These are phyloP conservation scores for Pholiota molesta DNA, from an alignment of 768 basidiomycete genomes.

Conservation along the genomic window DNA sequence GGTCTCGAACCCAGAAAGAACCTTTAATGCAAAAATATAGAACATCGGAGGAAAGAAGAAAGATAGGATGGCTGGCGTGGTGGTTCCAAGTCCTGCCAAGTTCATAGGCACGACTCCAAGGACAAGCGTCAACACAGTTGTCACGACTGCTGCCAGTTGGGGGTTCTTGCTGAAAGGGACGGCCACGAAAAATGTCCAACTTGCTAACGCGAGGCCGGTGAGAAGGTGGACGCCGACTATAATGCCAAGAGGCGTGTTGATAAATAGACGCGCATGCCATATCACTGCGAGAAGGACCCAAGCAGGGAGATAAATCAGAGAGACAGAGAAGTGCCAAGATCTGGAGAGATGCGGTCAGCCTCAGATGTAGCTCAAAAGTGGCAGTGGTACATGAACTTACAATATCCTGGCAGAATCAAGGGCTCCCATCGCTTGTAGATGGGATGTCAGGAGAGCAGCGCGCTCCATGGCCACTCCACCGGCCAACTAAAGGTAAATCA, in stretches of 20 bases:
- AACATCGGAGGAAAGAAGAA: conserved; percentile 77
- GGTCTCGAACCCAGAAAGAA: conserved; percentile 70
- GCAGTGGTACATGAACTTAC: conserved; percentile 1
- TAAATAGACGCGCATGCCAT: conserved; percentile 71
- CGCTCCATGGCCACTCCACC: conserved; percentile 43
- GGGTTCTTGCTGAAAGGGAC: conserved; percentile 74
- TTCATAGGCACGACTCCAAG: conserved; percentile 61
- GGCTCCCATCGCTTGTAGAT: conserved; percentile 83
- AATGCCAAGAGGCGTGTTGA: conserved; percentile 56
- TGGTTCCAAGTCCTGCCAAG: conserved; percentile 48
- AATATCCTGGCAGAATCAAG: conserved; percentile 60
- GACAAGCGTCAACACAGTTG: conserved; percentile 67
- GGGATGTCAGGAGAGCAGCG: conserved; percentile 62
- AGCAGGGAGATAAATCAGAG: conserved; percentile 70
- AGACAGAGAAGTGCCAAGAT: conserved; percentile 73
- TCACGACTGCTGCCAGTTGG: conserved; percentile 66
- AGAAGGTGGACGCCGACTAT: conserved; percentile 70
- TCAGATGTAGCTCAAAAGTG: conserved; percentile 17
- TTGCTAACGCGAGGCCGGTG: conserved; percentile 65
- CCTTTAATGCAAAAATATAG: conserved; percentile 74
- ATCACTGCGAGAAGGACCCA: conserved; percentile 70
- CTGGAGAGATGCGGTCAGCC: conserved; percentile 29
- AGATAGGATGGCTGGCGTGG: conserved; percentile 63
- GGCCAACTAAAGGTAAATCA: neutral
- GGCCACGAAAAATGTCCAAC: conserved; percentile 73